Evolutionary conservation across 1,139 yeast species (phyloP).

Genomic region (Yamadazyma spencermartinsiae): DNA sequence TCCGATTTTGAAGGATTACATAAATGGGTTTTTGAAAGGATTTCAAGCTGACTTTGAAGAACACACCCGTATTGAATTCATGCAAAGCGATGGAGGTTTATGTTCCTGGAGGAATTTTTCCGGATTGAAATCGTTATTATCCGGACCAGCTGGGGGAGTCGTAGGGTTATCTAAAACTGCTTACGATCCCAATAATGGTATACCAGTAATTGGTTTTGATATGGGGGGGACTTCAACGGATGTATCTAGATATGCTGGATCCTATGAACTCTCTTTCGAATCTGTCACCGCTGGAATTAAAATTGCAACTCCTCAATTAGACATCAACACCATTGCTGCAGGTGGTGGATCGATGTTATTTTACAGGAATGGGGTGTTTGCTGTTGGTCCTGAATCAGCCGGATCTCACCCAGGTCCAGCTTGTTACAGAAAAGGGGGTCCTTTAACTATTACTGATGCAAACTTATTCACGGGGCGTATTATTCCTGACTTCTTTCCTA

Average conservation of each 20-base stretch:
- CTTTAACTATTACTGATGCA: conserved; percentile 57
- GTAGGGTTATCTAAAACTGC: conserved; percentile 56
- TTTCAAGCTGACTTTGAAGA: conserved; percentile 45
- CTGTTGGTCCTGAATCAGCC: conserved; percentile 58
- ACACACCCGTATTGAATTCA: conserved; percentile 41
- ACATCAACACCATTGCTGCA: conserved; percentile 60
- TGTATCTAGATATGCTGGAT: conserved; percentile 48
- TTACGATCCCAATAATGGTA: conserved; percentile 35
- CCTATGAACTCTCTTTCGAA: conserved; percentile 52
- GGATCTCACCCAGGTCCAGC: conserved; percentile 63
- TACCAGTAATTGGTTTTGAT: conserved; percentile 56
- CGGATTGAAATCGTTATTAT: conserved; percentile 51
- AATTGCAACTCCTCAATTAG: conserved; percentile 57
- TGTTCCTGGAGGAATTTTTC: conserved; percentile 48
- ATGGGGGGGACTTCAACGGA: conserved; percentile 66
- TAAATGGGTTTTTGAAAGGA: conserved; percentile 61
- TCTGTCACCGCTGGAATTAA: conserved; percentile 56
- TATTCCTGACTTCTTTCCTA: conserved; percentile 50
- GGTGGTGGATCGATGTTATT: conserved; percentile 57
- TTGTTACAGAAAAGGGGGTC: conserved; percentile 58
- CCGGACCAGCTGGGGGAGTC: conserved; percentile 65
- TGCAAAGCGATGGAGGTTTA: conserved; percentile 63
- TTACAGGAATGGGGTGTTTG: conserved; percentile 52
- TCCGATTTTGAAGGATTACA: conserved; percentile 66
- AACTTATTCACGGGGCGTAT: conserved; percentile 52